These are phyloP conservation scores for Globisporangium barbulae DNA, from an alignment of 352 stramenopile genomes.

Conservation along the genomic window DNA sequence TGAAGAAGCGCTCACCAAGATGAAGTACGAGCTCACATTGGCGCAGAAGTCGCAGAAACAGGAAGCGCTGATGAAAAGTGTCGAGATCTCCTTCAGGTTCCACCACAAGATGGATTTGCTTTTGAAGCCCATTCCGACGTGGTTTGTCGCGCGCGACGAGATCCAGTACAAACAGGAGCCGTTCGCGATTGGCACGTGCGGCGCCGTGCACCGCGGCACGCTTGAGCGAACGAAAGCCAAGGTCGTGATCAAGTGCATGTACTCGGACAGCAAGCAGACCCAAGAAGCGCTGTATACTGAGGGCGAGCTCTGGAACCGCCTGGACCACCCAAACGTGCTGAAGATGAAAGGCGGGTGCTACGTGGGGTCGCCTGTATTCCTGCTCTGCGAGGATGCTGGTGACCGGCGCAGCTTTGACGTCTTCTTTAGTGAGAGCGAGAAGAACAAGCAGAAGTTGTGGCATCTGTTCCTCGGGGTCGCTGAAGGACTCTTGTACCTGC, in stretches of 20 bases:
- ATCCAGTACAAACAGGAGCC: slow-evolving; percentile 8
- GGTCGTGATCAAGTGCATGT: slow-evolving; percentile 33
- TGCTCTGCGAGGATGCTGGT: slow-evolving; percentile 25
- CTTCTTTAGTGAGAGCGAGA: slow-evolving; percentile 6
- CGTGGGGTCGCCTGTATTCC: slow-evolving; percentile 19
- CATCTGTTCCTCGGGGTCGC: slow-evolving; percentile 15
- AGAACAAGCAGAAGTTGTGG: slow-evolving; percentile 11
- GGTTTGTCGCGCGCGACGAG: slow-evolving; percentile 10
- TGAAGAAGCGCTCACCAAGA: slow-evolving; percentile 10
- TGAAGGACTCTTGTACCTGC: slow-evolving; percentile 32
- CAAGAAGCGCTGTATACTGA: slow-evolving; percentile 21
- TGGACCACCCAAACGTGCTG: slow-evolving; percentile 29
- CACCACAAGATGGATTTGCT: background rate
- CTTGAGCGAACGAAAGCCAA: slow-evolving; percentile 18
- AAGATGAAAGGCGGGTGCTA: slow-evolving; percentile 27
- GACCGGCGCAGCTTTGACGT: slow-evolving; percentile 21
- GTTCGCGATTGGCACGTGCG: slow-evolving; percentile 29
- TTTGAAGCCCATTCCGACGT: background rate
- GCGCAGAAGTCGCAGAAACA: background rate
- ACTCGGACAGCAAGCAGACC: slow-evolving; percentile 19
- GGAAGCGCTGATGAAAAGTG: background rate
- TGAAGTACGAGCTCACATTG: slow-evolving; percentile 8
- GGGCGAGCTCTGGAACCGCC: slow-evolving; percentile 21
- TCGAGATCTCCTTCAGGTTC: background rate
- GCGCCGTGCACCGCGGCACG: slow-evolving; percentile 25